Evolutionary conservation across 1,284 basidiomycete species (phyloP).

Genomic region (Boletus calvinii): DNA sequence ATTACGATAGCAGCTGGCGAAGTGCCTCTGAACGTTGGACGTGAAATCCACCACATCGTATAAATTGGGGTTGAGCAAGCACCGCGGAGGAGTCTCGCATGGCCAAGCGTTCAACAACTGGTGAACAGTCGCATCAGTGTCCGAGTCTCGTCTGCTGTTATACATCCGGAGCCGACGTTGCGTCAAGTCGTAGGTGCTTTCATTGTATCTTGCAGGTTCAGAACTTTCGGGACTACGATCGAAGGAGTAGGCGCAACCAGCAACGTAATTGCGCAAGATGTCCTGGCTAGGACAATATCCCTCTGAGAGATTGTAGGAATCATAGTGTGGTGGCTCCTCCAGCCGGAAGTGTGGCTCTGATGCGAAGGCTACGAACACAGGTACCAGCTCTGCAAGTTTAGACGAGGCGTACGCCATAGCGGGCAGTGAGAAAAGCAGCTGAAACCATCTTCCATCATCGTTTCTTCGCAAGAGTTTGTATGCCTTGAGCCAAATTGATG

Average conservation of each 20-base stretch:
- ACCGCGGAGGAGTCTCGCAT: slow-evolving; percentile 8
- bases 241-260: slow-evolving; percentile 6
- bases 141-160: slow-evolving; percentile 3
- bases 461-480: slow-evolving; percentile 32
- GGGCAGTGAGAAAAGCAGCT: slow-evolving; percentile 35
- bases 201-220: background rate
- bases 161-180: slow-evolving; percentile 11
- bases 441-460: slow-evolving; percentile 17
- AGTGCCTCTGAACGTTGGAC: background rate
- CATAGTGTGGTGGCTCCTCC: slow-evolving; percentile 16
- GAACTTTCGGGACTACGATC: slow-evolving; percentile 19
- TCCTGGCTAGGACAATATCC: slow-evolving; percentile 10
- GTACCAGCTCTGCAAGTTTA: slow-evolving; percentile 18
- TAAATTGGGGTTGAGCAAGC: slow-evolving; percentile 1
- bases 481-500: slow-evolving; percentile 30
- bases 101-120: slow-evolving; percentile 22
- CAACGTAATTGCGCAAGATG: slow-evolving; percentile 10
- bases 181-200: slow-evolving; percentile 6
- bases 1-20: slow-evolving; percentile 19
- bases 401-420: slow-evolving; percentile 32
- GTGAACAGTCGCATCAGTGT: background rate
- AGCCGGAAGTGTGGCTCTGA: slow-evolving; percentile 11
- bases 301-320: slow-evolving; percentile 15
- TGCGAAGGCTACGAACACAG: slow-evolving; percentile 35
- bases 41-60: slow-evolving; percentile 13